A percentile compares a stretch with the other conserved stretches of the same genome.
phyloP scores from a whole-genome alignment of 2,329 filamentous ascomycete genomes.

The Aspergillus fijiensis region DNA sequence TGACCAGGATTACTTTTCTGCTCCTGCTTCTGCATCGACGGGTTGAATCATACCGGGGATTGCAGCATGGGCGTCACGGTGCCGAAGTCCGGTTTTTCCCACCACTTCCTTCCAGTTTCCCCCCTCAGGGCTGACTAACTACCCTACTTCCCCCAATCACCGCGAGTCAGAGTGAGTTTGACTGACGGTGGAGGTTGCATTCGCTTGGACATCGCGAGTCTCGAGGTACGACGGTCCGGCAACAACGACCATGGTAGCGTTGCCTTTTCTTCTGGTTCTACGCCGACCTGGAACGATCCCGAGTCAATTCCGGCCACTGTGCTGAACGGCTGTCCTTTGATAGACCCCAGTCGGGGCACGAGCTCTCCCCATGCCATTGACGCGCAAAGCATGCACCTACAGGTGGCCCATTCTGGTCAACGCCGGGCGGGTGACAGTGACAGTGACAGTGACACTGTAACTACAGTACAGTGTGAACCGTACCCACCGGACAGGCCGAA shows the following conservation, averaged over 20 bases:
- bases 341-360: neutral
- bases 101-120: too few species aligned
- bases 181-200: slow-evolving; percentile 10
- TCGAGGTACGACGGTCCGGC: neutral
- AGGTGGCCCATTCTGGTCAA: neutral
- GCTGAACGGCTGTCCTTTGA: neutral
- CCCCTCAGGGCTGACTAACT: slow-evolving; percentile 3
- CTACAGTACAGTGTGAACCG: neutral
- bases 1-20: neutral
- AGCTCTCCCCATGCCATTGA: neutral
- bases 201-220: neutral
- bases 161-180: neutral
- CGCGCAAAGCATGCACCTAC: neutral
- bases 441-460: neutral
- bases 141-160: neutral
- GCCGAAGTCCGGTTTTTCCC: neutral
- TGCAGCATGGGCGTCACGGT: neutral
- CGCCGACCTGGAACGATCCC: neutral
- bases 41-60: neutral
- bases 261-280: neutral
- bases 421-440: neutral
- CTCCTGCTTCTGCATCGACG: neutral
- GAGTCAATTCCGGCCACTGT: neutral
- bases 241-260: neutral
- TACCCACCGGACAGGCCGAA: neutral